Evolutionary conservation across 1,139 yeast genomes (phyloP).

Genomic region (Kurtzmaniella quercitrusa): DNA sequence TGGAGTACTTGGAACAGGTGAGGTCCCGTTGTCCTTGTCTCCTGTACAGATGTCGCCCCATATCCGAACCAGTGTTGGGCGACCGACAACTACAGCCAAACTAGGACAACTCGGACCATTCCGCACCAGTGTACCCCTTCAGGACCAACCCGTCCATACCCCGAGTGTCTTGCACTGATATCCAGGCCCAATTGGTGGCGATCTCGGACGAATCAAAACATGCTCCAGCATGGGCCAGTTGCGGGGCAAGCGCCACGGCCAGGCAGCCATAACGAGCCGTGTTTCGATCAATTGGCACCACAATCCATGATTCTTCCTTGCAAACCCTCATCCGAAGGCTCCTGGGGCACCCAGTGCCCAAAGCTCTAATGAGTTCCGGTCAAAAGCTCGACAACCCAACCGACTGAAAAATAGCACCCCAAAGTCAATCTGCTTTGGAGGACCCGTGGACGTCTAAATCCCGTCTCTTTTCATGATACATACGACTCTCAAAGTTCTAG

Average conservation of each 20-base stretch:
- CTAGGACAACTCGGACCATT: too few species aligned
- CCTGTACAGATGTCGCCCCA: too few species aligned
- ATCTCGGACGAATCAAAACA: too few species aligned
- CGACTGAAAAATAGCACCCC: neutral
- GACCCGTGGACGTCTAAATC: neutral
- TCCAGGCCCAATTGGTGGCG: too few species aligned
- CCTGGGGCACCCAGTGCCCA: neutral
- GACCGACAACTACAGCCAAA: neutral
- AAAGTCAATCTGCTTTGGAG: neutral
- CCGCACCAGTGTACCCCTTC: too few species aligned
- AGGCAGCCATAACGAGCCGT: neutral
- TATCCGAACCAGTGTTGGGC: neutral
- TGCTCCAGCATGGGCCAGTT: too few species aligned
- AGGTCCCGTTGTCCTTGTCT: too few species aligned
- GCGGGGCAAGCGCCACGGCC: too few species aligned
- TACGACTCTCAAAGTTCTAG: conserved; percentile 61
- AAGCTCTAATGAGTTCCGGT: too few species aligned
- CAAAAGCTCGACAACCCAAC: neutral
- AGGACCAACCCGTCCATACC: too few species aligned
- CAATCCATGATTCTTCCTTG: neutral
- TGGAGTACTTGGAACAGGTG: too few species aligned
- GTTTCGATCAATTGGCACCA: neutral
- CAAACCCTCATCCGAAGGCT: neutral
- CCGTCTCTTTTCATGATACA: conserved; percentile 26
- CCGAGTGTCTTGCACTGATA: too few species aligned